Evolutionary conservation across 805 yeast species (phyloP), one percentile per base, ranked within the genome.

Genomic region (Dipodascus albidus): DNA sequence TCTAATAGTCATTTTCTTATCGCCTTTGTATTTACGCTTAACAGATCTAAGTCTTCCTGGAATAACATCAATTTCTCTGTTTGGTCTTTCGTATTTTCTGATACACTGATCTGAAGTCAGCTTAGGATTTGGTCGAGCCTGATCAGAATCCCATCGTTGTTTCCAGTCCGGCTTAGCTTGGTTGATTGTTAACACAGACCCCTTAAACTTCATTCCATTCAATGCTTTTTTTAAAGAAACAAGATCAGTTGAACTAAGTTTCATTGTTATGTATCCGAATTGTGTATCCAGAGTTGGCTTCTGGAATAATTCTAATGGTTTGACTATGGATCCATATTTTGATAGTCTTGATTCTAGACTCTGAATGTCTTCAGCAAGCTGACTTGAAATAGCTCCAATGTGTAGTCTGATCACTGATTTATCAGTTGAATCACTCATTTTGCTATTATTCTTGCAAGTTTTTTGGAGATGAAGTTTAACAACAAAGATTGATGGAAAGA

Each of bases 181-280:
- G 52, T 76, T 80, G 8, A 91, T 68, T 1, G 73, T 71, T 35
- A 91, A 66, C 52, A 75, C 79, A 23, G 83, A 74, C 1, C 95
- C 96, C 75, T 85, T 87, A 68, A 76, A 91, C 23, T 76, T 77
- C 1, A 84, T 78, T 27, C 90, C 93, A 64, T 87, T 78, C 58
- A 87, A 75, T 0, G 85, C 71, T 3, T 69, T 65, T 54, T 76
- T 75, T 51, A 91, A 67, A 49, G 76, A 77, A 1, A 67, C 69
- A 53, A 75, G 79, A 35, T 74, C 71, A 20, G 69, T 67, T 2
- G 73, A 70, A 0, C 74, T 65, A 11, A 83, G 66, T n/a, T 71
- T 68, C 66, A 91, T 70, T 21, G 85, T 80, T 1, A 86, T 65
- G 58, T 76, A 88, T 1, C 83, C 96, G 70, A 81, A 93, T 59